Evolutionary conservation across 805 yeast species (phyloP), one percentile per base, ranked within the genome.

Genomic region (Candida morakotiae): DNA sequence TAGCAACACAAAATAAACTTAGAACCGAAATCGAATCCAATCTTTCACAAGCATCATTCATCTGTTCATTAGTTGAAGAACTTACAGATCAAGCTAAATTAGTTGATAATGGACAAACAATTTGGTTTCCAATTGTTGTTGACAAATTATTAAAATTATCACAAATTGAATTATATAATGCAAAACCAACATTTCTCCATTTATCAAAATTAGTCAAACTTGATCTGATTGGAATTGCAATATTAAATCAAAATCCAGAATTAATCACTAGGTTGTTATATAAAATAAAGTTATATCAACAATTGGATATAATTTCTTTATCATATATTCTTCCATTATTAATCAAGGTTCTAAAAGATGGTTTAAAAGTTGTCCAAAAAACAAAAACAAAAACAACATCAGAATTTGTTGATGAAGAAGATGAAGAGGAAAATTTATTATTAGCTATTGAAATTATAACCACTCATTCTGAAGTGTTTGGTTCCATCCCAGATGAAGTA

Each of bases 381-480:
- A 69, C 67, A 31, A 80, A 77, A 50, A 54, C 58, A 34, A 62
- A 59, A 5, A 64, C 71, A 1, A 81, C 79, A 21, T 66, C 81
- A 2, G 94, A 86, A 49, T 84, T 81, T 55, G 74, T 74, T 21
- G 91, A 87, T 38, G 95, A 86, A 55, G 87, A 81, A 47, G 80
- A 80, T n/a, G 88, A 84, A 53, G 96, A 89, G 57, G 97, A 88
- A 55, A 91, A 86, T 49, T 64, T 88, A 34, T 58, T 84, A 34
- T 64, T 91, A 40, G 83, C 91, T 0, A 59, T 89, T 48, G 94
- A 86, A 51, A 79, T 88, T 28, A 67, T 91, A 38, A 69, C 79
- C 28, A 72, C 73, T 2, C 89, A 84, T 50, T 73, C 81, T 16
- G 88, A 79, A 45, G 71, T 69, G 10, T 83, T 93, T 53, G 78